Evolutionary conservation across 805 yeast genomes (phyloP).

Genomic region (Scheffersomyces spartinae): DNA sequence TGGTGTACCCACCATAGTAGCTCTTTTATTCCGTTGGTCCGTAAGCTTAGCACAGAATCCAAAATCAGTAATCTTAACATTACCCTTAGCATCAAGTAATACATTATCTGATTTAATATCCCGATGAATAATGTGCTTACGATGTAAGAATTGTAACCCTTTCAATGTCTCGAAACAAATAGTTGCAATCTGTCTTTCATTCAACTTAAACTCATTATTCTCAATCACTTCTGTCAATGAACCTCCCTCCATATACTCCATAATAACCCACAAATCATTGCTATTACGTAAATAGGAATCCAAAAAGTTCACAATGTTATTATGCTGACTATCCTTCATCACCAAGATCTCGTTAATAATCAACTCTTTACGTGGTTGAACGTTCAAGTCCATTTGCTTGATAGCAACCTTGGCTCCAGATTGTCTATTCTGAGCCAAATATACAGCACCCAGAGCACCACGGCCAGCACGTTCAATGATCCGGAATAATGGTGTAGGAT

Average conservation of each 20-base stretch:
- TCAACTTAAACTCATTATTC: conserved; percentile 58
- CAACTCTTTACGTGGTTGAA: conserved; percentile 89
- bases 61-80: conserved; percentile 35
- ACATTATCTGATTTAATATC: conserved; percentile 37
- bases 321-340: conserved; percentile 92
- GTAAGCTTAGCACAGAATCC: conserved; percentile 58
- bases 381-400: conserved; percentile 86
- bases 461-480: conserved; percentile 86
- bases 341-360: conserved; percentile 93
- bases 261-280: conserved; percentile 92
- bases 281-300: conserved; percentile 78
- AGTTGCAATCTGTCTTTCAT: conserved; percentile 84
- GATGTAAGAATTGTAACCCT: conserved; percentile 87
- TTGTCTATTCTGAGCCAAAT: conserved; percentile 55
- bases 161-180: conserved; percentile 83
- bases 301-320: conserved; percentile 87
- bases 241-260: conserved; percentile 99
- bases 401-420: conserved; percentile 75
- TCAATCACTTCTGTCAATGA: conserved; percentile 92
- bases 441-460: conserved; percentile 97
- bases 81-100: conserved; percentile 30
- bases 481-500: conserved; percentile 76
- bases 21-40: conserved; percentile 60
- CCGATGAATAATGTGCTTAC: conserved; percentile 79
- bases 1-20: conserved; percentile 83